Base-by-base conservation (phyloP, 2,329 filamentous ascomycete genomes). In the Xylariaceae sp. region DNA sequence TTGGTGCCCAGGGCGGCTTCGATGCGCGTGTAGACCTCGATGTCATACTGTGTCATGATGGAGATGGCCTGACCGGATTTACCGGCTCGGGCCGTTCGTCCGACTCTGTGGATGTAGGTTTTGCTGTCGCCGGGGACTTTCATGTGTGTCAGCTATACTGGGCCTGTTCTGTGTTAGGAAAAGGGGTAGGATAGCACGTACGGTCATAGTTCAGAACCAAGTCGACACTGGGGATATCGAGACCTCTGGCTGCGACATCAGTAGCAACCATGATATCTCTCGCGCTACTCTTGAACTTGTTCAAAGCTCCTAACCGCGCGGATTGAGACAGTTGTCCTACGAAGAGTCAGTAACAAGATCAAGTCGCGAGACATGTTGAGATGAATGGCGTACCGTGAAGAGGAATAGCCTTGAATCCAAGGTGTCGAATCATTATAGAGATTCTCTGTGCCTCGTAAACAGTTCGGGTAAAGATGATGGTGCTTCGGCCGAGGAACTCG, bases 141-240 rank as follows among this genome's bases (percentile, higher is more conserved):
- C 23, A 45, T 30, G 8, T 53, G 41, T 59, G 56, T 61, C 49
- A 63, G 47, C 30, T 18, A 57, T 8, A 48, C 8, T 18, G 48
- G 13, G 44, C 2, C 13, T 45, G 44, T 55, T 69, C 96, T 92
- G 44, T 17, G 10, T 2, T 35, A 9, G 3, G 17, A 34, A 35
- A n/a, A 11, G 10, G n/a, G 41, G 15, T 7, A 53, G 13, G 13
- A 10, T 9, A 41, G 37, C 18, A 60, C 60, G 50, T 44, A 64
- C 62, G 56, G 44, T 64, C 63, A 65, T 87, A 89, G 75, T 96
- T 96, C 65, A 96, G 73, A 2, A 97, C 90, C 0, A 93, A 77
- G 65, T 96, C 91, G 10, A 97, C 92, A n/a, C 85, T 88, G 10
- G 92, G 92, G 51, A 97, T 96, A 78, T 97, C 92, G 5, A 97